Evolutionary conservation across 1,139 yeast species (phyloP).

Genomic region (Sugiyamaella pinicola): DNA sequence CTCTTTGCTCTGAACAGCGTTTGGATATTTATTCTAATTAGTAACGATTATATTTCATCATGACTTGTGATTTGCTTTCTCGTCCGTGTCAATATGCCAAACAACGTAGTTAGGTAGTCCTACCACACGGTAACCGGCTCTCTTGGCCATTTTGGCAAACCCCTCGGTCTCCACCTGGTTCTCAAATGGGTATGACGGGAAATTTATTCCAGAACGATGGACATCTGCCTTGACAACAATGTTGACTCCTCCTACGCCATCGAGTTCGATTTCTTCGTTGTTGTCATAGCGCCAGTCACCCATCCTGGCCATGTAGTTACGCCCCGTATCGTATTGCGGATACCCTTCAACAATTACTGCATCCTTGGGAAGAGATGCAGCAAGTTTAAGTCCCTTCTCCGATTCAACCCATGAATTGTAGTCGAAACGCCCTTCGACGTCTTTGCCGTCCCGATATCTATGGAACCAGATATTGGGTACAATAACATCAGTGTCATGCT

Average conservation of each 20-base stretch:
- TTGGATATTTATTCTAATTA: background rate
- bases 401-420: slow-evolving; percentile 89
- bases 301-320: slow-evolving; percentile 77
- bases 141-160: slow-evolving; percentile 81
- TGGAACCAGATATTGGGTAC: slow-evolving; percentile 89
- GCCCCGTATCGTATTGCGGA: slow-evolving; percentile 86
- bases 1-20: no score
- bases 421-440: slow-evolving; percentile 78
- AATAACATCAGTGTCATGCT: slow-evolving; percentile 71
- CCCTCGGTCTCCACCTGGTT: slow-evolving; percentile 92
- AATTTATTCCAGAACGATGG: slow-evolving; percentile 81
- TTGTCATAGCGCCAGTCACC: slow-evolving; percentile 67
- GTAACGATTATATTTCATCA: background rate
- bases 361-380: slow-evolving; percentile 68
- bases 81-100: slow-evolving; percentile 53
- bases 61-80: slow-evolving; percentile 24
- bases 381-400: slow-evolving; percentile 67
- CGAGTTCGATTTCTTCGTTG: slow-evolving; percentile 68
- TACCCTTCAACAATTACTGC: slow-evolving; percentile 91
- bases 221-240: slow-evolving; percentile 79
- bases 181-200: slow-evolving; percentile 85
- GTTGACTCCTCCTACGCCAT: slow-evolving; percentile 91
- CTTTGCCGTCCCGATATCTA: slow-evolving; percentile 77
- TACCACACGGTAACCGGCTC: slow-evolving; percentile 78
- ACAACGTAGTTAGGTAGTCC: slow-evolving; percentile 89